A percentile compares a stretch with the other conserved stretches of the same genome.
phyloP scores from a whole-genome alignment of 2,329 filamentous ascomycete genomes.

The Camillea tinctor region DNA sequence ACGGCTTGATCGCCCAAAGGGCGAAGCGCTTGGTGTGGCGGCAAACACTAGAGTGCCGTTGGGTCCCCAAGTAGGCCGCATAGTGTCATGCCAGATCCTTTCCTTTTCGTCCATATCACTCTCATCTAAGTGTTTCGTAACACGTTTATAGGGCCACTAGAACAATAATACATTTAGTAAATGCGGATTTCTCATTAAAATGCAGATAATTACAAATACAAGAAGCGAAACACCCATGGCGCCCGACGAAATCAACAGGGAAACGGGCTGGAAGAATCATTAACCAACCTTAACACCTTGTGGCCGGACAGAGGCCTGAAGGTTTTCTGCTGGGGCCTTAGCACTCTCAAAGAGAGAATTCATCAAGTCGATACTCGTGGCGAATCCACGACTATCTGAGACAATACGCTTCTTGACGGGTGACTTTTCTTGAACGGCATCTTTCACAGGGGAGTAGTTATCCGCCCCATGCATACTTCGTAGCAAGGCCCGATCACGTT shows the following conservation, averaged over 20 bases:
- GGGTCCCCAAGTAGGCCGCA: conserved; percentile 78
- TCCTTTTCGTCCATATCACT: conserved; percentile 62
- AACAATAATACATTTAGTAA: conserved; percentile 47
- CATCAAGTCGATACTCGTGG: conserved; percentile 93
- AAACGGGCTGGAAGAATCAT: conserved; percentile 26
- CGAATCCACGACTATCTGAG: conserved; percentile 64
- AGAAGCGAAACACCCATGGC: conserved; percentile 1
- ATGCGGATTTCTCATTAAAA: conserved; percentile 29
- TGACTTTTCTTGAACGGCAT: conserved; percentile 26
- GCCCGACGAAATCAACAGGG: conserved; percentile 8
- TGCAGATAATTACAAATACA: conserved; percentile 27
- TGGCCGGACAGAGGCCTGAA: conserved; percentile 49
- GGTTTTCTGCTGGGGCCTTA: conserved; percentile 55
- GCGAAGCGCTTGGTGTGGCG: conserved; percentile 38
- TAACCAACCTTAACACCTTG: conserved; percentile 86
- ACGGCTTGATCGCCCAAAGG: conserved; percentile 29
- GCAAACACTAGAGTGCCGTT: conserved; percentile 70
- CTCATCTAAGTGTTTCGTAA: conserved; percentile 62
- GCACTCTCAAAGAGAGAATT: conserved; percentile 84
- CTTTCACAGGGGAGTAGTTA: conserved; percentile 45
- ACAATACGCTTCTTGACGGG: conserved; percentile 36
- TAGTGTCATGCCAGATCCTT: conserved; percentile 66
- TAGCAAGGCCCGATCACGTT: conserved; percentile 79
- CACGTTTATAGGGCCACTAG: conserved; percentile 88
- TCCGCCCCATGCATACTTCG: conserved; percentile 60